Evolutionary conservation across 225 moss, liverwort and hornwort genomes (phyloP).

Genomic region (Polytrichum commune): DNA sequence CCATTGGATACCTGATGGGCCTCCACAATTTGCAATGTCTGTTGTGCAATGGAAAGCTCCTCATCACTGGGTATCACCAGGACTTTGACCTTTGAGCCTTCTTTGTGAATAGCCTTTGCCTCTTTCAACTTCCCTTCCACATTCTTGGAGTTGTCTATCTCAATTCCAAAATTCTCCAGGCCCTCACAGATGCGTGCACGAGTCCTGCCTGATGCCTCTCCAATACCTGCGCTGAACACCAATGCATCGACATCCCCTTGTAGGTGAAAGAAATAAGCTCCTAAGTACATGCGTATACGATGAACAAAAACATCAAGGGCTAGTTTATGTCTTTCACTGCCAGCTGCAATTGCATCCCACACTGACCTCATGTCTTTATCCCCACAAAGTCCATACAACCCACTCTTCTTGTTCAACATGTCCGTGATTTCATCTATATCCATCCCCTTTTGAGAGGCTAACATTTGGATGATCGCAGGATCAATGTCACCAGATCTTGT

Average conservation of each 20-base stretch:
- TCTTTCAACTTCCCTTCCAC: conserved; percentile 51
- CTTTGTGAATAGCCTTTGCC: conserved; percentile 67
- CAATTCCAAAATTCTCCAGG: conserved; percentile 74
- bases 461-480: conserved; percentile 69
- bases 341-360: conserved; percentile 59
- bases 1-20: conserved; percentile 38
- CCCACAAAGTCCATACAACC: conserved; percentile 79
- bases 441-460: conserved; percentile 70
- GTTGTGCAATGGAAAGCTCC: conserved; percentile 87
- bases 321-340: conserved; percentile 64
- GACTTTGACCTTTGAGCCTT: conserved; percentile 63
- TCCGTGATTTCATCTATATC: conserved; percentile 39
- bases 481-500: conserved; percentile 89
- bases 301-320: conserved; percentile 74
- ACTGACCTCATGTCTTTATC: conserved; percentile 78
- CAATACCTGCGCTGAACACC: conserved; percentile 89
- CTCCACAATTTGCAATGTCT: conserved; percentile 76
- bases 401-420: conserved; percentile 86
- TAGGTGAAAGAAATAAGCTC: conserved; percentile 78
- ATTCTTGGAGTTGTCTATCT: conserved; percentile 53
- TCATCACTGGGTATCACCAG: conserved; percentile 89
- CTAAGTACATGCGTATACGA: conserved; percentile 74
- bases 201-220: conserved; percentile 64
- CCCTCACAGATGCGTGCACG: conserved; percentile 72
- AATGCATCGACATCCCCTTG: conserved; percentile 79